phyloP scores from a whole-genome alignment of 2,329 filamentous ascomycete genomes.

The Epichloe amarillans region DNA sequence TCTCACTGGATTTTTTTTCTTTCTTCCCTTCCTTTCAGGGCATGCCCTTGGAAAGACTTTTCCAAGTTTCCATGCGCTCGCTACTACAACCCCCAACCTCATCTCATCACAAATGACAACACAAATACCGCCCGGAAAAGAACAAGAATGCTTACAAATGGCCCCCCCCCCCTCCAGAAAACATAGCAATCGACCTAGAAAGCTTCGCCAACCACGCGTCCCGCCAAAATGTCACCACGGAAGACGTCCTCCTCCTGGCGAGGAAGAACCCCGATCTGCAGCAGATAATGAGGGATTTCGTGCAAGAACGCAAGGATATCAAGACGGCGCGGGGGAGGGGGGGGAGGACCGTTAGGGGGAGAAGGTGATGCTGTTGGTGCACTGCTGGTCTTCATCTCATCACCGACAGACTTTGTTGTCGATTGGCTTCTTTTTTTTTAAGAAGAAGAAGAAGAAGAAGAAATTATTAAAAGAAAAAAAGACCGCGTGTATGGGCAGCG shows the following conservation, averaged over 20 bases:
- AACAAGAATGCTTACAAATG: background rate
- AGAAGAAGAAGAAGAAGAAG: too few species aligned
- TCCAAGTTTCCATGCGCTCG: too few species aligned
- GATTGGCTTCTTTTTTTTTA: too few species aligned
- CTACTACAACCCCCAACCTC: too few species aligned
- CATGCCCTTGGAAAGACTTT: too few species aligned
- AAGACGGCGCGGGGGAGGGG: conserved; percentile 15
- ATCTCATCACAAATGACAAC: background rate
- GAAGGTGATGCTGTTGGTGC: background rate
- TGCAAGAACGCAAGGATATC: conserved; percentile 41
- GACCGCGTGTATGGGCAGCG: too few species aligned
- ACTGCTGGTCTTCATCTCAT: too few species aligned
- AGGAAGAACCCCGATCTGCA: conserved; percentile 78
- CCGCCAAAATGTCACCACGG: conserved; percentile 63
- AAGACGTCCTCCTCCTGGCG: conserved; percentile 79
- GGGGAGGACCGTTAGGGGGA: conserved; percentile 12
- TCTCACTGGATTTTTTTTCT: too few species aligned
- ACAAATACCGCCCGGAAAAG: background rate
- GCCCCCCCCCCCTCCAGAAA: conserved; percentile 26
- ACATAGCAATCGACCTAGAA: conserved; percentile 42
- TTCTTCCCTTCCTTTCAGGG: too few species aligned
- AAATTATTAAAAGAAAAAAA: too few species aligned
- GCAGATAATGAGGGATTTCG: conserved; percentile 55
- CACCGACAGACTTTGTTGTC: too few species aligned
- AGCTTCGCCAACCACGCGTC: conserved; percentile 61